Base-by-base conservation (phyloP, 148 eudicot species). In the Cornus kousa region DNA sequence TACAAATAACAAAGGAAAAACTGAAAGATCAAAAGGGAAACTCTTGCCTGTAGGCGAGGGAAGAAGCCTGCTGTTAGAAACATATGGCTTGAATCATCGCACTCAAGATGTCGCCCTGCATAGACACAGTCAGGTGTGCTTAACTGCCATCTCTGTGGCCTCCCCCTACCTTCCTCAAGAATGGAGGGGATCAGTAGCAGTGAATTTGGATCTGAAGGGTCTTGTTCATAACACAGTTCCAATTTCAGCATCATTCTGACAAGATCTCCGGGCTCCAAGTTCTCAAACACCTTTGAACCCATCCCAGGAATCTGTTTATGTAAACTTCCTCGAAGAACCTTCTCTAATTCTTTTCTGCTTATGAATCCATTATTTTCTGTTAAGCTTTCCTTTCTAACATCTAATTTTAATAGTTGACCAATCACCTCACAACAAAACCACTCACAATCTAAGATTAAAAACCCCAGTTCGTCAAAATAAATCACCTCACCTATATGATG, bases 361-460 rank as follows among this genome's bases (percentile, higher is more conserved):
- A 90, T 79, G 70, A 93, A 93, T 67, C 98, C 99, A 67, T 83
- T 85, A 23, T 80, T 88, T 65, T 83, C 89, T 19, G 73, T 24
- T 11, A 86, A 85, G 57, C 80, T 86, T 74, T 84, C 86, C 78
- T 80, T 89, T 80, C 85, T 86, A 80, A 62, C 81, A 40, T 85
- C 90, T 74, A 96, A 70, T 55, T 79, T 83, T 39, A 84, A 81
- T 64, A 96, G 78, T 59, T 84, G 95, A 57, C 93, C 92, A 0
- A 93, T 80, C 70, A 96, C 91, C 80, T 92, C 97, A 64, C 87
- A 89, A 67, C 87, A 92, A 80, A 93, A 93, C 99, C 99, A 96
- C 83, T 90, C 93, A 68, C 81, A 89, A 77, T 96, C 97, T 72
- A 96, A 77, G 77, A 96, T 88, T 55, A 96, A 55, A 60, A 90